Evolutionary conservation across 176 grass and related monocot genomes (phyloP).

Genomic region (Triticum aestivum): IWGSC_CS_RefSeq_v2.1 NC_057794.1:4746997-4747496

Average conservation of each 20-base stretch:
- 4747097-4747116: background rate
- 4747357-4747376: conserved; percentile 44
- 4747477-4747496: background rate
- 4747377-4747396: conserved; percentile 57
- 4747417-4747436: background rate
- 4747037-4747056: background rate
- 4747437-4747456: background rate
- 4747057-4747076: too few species aligned
- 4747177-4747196: conserved; percentile 52
- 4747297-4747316: background rate
- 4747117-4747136: background rate
- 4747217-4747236: conserved; percentile 50
- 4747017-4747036: background rate
- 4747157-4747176: conserved; percentile 41
- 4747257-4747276: background rate
- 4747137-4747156: background rate
- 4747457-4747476: background rate
- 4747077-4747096: background rate
- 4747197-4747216: conserved; percentile 35
- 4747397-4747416: conserved; percentile 42
- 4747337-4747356: conserved; percentile 38
- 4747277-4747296: background rate
- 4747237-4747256: conserved; percentile 41
- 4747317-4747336: conserved; percentile 41
- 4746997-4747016: background rate